Conservation (phyloP, 2,329 filamentous ascomycete species). For the Geosmithia flava region DNA sequence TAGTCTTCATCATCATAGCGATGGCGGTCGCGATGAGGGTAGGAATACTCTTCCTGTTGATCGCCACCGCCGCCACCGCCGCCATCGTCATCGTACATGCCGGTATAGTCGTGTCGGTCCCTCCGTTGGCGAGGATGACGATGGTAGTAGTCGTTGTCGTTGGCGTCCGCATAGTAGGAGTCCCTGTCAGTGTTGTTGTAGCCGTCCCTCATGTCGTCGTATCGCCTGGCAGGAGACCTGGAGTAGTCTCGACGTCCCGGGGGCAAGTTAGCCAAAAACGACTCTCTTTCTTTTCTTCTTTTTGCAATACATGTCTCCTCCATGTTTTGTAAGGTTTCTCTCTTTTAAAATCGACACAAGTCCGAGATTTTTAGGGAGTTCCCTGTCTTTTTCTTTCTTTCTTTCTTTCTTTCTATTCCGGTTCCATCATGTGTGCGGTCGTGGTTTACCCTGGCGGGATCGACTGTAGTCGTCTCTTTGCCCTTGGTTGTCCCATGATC, state of each 20-base stretch:
- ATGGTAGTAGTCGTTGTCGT: constrained; percentile 1
- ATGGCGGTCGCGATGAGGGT: constrained; percentile 6
- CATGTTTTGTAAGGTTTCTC: neutral
- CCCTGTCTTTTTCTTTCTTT: neutral
- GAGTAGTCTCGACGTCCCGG: constrained; percentile 28
- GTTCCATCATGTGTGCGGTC: constrained; percentile 7
- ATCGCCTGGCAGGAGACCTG: constrained; percentile 28
- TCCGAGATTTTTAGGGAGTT: neutral
- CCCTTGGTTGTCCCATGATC: constrained; percentile 12
- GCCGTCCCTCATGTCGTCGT: constrained; percentile 19
- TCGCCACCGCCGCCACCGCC: constrained; percentile 13
- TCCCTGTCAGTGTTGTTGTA: constrained; percentile 13
- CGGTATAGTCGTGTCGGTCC: constrained; percentile 14
- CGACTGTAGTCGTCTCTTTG: constrained; percentile 16
- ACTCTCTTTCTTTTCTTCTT: constrained; percentile 5
- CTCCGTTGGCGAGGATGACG: constrained; percentile 8
- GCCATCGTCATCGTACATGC: constrained; percentile 25
- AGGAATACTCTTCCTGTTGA: constrained; percentile 6
- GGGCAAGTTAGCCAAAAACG: constrained; percentile 31
- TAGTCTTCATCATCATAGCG: constrained; percentile 8
- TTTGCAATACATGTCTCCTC: neutral
- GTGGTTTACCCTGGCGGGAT: constrained; percentile 36
- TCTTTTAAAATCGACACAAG: constrained; percentile 1
- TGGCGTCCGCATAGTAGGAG: constrained; percentile 8
- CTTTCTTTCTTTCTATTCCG: neutral